Base-by-base conservation (phyloP, 2,329 filamentous ascomycete genomes). In the Claviceps sp. region DNA sequence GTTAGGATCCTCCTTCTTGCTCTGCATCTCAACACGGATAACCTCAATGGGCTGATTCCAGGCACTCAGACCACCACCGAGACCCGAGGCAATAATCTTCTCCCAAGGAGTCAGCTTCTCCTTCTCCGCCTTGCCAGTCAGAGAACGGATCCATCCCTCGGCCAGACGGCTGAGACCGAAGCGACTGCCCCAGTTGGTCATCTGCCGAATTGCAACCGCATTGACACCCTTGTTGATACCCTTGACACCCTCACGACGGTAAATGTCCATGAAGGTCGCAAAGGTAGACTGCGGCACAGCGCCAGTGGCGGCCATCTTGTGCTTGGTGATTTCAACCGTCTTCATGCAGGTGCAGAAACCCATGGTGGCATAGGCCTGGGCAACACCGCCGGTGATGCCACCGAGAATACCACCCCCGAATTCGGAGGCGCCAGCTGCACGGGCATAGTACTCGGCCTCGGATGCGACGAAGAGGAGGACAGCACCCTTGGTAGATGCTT, bases 261-360 rank as follows among this genome's bases (percentile, higher is more conserved):
- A 98, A 71, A 98, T 98, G 66, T 87, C 84, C 84, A 91, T 93
- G 72, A 98, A 98, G 54, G 93, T 97, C 61, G 82, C 80, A 70
- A 95, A 94, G 59, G 93, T 97, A 64, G 88, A 83, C n/a, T 82
- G 87, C 24, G 89, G 87, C 74, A 89, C 88, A 59, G 84, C 81
- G 61, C 93, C 93, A 44, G 82, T 60, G 38, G 88, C 84, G 14
- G 88, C 89, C 65, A 93, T 77, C 81, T 97, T 97, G 78, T 93
- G 86, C 75, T 96, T 94, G 66, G 93, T 98, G 73, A 98, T 98
- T 73, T 98, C 93, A 60, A 97, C 93, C 58, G 93, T 98, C 84
- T 98, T 98, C 93, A 98, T 98, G 81, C 93, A 98, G 56, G 93
- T 98, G 75, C 93, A 98, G 83, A 98, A 98, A 61, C 93, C 93